Conservation (phyloP, 805 yeast species). For the Zygotorulaspora sp. region DNA sequence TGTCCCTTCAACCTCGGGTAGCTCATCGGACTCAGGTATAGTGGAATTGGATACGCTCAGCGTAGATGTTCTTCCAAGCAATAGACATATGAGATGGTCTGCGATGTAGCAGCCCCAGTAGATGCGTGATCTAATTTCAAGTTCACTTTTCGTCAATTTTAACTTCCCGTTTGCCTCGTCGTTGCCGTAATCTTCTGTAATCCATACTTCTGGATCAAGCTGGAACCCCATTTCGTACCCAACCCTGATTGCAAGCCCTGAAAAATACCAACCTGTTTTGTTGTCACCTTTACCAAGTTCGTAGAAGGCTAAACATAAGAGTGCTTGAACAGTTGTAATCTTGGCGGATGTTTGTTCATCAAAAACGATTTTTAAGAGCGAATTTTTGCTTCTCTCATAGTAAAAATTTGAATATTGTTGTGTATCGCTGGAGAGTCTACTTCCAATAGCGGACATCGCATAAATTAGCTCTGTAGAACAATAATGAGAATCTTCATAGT, state of each 20-base stretch:
- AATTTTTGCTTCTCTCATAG: constrained; percentile 45
- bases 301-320: constrained; percentile 54
- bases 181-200: constrained; percentile 34
- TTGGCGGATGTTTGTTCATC: constrained; percentile 38
- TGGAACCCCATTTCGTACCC: constrained; percentile 65
- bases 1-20: constrained; percentile 61
- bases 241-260: constrained; percentile 59
- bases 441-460: constrained; percentile 57
- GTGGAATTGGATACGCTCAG: constrained; percentile 55
- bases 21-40: constrained; percentile 52
- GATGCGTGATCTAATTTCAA: constrained; percentile 53
- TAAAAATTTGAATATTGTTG: constrained; percentile 41
- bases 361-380: constrained; percentile 38
- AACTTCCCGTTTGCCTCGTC: constrained; percentile 33
- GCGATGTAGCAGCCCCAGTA: constrained; percentile 66
- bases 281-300: constrained; percentile 58
- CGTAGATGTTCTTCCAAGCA: constrained; percentile 55
- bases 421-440: constrained; percentile 44
- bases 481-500: constrained; percentile 41
- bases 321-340: constrained; percentile 55
- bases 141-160: constrained; percentile 45
- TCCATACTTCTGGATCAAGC: constrained; percentile 58
- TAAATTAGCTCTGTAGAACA: constrained; percentile 52
- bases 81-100: constrained; percentile 57
- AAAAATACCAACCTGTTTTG: constrained; percentile 58